Base-by-base conservation (phyloP, 208 protist genomes). In the Tritrichomonas musculus region DNA sequence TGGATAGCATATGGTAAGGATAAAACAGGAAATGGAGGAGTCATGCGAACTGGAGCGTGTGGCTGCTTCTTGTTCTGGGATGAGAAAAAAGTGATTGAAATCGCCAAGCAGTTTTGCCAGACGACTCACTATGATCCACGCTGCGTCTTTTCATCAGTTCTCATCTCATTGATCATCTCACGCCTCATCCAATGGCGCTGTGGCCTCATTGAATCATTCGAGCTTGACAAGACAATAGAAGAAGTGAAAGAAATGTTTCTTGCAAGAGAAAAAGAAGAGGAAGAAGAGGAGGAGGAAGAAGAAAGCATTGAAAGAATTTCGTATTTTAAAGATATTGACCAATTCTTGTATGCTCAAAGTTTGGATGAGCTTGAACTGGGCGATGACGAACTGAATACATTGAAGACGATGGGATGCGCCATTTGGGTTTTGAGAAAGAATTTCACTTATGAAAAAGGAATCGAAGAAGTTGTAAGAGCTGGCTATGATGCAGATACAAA, bases 401-500 rank as follows among this genome's bases (percentile, higher is more conserved):
- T 84, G 2, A 49, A 20, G n/a, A n/a, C 73, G 3, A 22, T 30
- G 22, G 36, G 41, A 17, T 77, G 25, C 53, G 73, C 73, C n/a
- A 33, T 84, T n/a, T 49, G 36, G 73, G 36, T 17, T 3, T 84
- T 84, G 44, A 33, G 44, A 49, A 47, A 53, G 14, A 33, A 4
- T 13, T 30, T 3, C 3, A 13, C 36, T 25, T 53, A 47, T 84
- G 20, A 49, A 84, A 44, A 84, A n/a, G 73, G 25, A 53, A 9
- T 84, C 11, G 44, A 25, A 2, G 36, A 49, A 84, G 11, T 84
- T n/a, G 9, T 84, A 22, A 1, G 41, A 4, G 36, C 20, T 25
- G 73, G 73, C n/a, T 36, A 44, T 33, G 73, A 84, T n/a, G 33
- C 73, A n/a, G 73, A 49, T n/a, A 84, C 73, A 84, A 84, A 84